phyloP scores from a whole-genome alignment of 192 early-diverging fungal genomes.

The Gonapodya sp. region DNA sequence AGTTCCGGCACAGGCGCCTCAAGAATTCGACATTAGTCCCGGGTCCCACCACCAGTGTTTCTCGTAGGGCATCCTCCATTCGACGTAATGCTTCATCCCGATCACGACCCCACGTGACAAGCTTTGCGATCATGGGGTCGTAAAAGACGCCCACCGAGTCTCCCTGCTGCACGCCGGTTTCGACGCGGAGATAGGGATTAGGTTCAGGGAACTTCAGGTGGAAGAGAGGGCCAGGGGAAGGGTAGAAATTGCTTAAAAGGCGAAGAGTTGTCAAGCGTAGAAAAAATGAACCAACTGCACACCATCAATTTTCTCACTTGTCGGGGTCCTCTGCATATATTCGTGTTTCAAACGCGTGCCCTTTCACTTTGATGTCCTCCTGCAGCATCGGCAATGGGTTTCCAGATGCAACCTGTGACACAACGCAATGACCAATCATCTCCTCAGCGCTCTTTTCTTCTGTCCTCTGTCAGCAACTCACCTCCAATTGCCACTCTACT shows the following conservation, averaged over 20 bases:
- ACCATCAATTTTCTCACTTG: slow-evolving; percentile 31
- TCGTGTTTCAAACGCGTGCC: slow-evolving; percentile 93
- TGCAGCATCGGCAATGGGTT: slow-evolving; percentile 70
- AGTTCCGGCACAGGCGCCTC: slow-evolving; percentile 62
- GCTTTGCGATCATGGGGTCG: slow-evolving; percentile 92
- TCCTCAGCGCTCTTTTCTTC: slow-evolving; percentile 8
- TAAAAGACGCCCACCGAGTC: slow-evolving; percentile 89
- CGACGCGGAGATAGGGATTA: slow-evolving; percentile 73
- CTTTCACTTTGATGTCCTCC: slow-evolving; percentile 58
- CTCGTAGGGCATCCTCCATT: slow-evolving; percentile 67
- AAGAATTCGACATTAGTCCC: slow-evolving; percentile 93
- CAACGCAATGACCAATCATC: not conserved
- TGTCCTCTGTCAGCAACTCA: slow-evolving; percentile 40
- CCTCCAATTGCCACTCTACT: slow-evolving; percentile 88
- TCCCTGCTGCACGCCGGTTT: slow-evolving; percentile 86
- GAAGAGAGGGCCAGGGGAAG: slow-evolving; percentile 81
- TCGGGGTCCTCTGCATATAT: slow-evolving; percentile 95
- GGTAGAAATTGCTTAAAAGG: slow-evolving; percentile 65
- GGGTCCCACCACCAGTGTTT: slow-evolving; percentile 64
- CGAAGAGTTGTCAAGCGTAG: slow-evolving; percentile 15
- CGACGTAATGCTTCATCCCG: slow-evolving; percentile 71
- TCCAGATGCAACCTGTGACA: slow-evolving; percentile 67
- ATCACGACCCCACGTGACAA: slow-evolving; percentile 75
- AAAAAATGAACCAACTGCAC: not conserved
- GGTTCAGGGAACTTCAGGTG: slow-evolving; percentile 37